These are phyloP conservation scores for Candida dubliniensis DNA, from an alignment of 1,139 yeast genomes.

Conservation along the genomic window DNA sequence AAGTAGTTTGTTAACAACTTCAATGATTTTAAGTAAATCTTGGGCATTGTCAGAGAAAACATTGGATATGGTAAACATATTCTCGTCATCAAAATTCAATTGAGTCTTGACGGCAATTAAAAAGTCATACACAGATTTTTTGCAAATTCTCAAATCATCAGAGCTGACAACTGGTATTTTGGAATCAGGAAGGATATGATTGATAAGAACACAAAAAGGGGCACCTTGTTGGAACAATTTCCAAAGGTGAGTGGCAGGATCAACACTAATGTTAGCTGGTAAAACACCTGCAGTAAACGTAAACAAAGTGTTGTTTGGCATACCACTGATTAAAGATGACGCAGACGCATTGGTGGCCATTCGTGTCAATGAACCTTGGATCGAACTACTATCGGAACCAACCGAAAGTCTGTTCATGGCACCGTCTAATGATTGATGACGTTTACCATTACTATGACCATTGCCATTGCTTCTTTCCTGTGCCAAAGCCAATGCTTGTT, in stretches of 20 bases:
- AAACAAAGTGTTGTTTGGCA: constrained; percentile 31
- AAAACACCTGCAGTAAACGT: constrained; percentile 76
- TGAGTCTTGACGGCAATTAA: constrained; percentile 82
- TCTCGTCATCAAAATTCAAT: constrained; percentile 70
- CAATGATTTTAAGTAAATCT: constrained; percentile 70
- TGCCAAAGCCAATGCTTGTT: constrained; percentile 64
- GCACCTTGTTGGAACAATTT: constrained; percentile 89
- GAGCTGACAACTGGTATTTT: constrained; percentile 57
- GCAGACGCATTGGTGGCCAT: constrained; percentile 14
- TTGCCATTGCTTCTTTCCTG: constrained; percentile 24
- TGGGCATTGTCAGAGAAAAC: constrained; percentile 83
- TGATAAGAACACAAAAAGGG: constrained; percentile 83
- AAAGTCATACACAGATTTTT: constrained; percentile 87
- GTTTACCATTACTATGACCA: constrained; percentile 1
- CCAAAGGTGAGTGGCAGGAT: constrained; percentile 92
- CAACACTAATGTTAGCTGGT: constrained; percentile 73
- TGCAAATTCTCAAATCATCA: constrained; percentile 81
- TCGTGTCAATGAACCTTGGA: constrained; percentile 12
- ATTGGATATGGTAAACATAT: constrained; percentile 82
- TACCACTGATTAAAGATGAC: constrained; percentile 8
- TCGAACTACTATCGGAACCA: constrained; percentile 19
- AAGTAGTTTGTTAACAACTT: constrained; percentile 62
- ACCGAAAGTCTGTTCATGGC: constrained; percentile 24
- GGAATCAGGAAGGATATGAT: constrained; percentile 49
- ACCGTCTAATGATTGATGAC: constrained; percentile 7